Conservation (phyloP, 1,284 basidiomycete genomes). For the Peniophora sp. region DNA sequence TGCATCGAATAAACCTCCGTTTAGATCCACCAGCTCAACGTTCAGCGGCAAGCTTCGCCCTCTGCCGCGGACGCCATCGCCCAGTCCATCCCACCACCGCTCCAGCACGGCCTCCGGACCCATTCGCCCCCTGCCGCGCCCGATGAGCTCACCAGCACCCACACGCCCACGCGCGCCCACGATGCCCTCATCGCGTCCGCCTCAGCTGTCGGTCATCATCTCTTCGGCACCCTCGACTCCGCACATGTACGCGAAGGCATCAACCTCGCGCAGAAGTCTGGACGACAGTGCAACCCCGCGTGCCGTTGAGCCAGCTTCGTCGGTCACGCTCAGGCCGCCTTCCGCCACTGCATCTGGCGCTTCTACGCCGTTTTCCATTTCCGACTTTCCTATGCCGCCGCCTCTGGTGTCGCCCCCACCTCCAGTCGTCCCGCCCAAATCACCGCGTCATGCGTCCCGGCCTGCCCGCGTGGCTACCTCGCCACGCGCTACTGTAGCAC, state of each 20-base stretch:
- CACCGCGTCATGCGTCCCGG: background rate
- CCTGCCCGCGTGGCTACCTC: background rate
- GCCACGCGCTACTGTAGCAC: background rate
- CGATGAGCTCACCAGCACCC: background rate
- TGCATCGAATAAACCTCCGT: background rate
- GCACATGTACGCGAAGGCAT: background rate
- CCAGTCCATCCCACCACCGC: background rate
- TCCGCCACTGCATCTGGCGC: background rate
- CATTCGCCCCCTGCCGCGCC: background rate
- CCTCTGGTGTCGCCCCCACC: conserved; percentile 3
- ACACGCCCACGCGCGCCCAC: background rate
- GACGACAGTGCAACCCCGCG: background rate
- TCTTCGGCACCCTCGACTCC: background rate
- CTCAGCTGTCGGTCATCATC: conserved; percentile 1
- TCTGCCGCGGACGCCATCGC: background rate
- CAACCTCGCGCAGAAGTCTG: background rate
- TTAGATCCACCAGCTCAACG: background rate
- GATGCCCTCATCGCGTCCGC: background rate
- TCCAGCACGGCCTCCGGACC: background rate
- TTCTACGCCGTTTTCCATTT: background rate
- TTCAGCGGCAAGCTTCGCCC: background rate
- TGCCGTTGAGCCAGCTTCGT: background rate
- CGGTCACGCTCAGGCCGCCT: background rate
- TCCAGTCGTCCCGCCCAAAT: conserved; percentile 5
- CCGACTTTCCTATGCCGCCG: conserved; percentile 1